A percentile compares a stretch with the other conserved stretches of the same genome.
phyloP scores from a whole-genome alignment of 306 rosid species.

The Prunus armeniaca region DNA sequence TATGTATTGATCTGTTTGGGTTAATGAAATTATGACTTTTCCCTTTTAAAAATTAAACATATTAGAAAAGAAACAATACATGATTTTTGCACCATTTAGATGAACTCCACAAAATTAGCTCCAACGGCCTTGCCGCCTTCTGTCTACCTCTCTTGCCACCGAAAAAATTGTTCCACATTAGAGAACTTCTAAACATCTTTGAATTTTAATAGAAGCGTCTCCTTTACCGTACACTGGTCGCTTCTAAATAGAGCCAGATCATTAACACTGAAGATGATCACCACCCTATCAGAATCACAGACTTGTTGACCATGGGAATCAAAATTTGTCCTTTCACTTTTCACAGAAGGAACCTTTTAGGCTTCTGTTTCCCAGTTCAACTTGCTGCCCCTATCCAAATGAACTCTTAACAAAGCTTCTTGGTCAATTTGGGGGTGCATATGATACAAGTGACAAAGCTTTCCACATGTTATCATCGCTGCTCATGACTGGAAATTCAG shows the following conservation, averaged over 20 bases:
- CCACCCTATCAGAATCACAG: slow-evolving; percentile 8
- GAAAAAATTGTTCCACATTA: not conserved
- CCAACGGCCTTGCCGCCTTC: slow-evolving; percentile 25
- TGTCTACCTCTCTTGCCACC: slow-evolving; percentile 16
- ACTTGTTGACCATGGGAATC: slow-evolving; percentile 12
- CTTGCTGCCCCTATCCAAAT: slow-evolving; percentile 16
- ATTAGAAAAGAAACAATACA: not conserved
- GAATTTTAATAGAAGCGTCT: not conserved
- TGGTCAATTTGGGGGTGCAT: slow-evolving; percentile 7
- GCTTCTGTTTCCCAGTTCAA: slow-evolving; percentile 21
- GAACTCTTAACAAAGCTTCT: slow-evolving; percentile 18
- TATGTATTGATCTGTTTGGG: too few species aligned
- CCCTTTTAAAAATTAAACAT: too few species aligned
- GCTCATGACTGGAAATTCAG: not conserved
- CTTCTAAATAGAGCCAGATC: slow-evolving; percentile 1
- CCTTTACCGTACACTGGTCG: slow-evolving; percentile 11
- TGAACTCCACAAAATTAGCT: slow-evolving; percentile 26
- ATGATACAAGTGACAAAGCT: not conserved
- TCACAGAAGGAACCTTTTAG: slow-evolving; percentile 13
- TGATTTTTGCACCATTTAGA: slow-evolving; percentile 9
- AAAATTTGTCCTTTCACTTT: slow-evolving; percentile 15
- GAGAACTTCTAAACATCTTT: not conserved
- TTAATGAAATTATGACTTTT: too few species aligned
- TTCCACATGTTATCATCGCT: slow-evolving; percentile 2
- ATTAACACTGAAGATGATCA: not conserved